phyloP scores from a whole-genome alignment of 2,329 filamentous ascomycete genomes.

The Colletotrichum sp. region DNA sequence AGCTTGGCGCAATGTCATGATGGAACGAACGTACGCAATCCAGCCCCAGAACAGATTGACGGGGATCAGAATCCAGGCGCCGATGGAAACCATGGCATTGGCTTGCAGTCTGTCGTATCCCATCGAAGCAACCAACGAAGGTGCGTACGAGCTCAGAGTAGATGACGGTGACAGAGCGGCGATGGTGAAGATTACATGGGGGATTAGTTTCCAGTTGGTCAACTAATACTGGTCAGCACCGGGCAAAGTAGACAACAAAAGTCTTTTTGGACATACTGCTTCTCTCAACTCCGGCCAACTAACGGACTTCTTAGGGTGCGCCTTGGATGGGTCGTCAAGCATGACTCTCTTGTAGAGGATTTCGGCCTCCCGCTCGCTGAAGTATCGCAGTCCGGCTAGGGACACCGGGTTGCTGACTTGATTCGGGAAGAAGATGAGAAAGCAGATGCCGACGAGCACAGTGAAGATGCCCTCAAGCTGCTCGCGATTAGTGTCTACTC shows the following conservation, averaged over 20 bases:
- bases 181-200: conserved; percentile 35
- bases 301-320: conserved; percentile 29
- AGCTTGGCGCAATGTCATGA: not conserved
- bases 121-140: conserved; percentile 35
- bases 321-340: conserved; percentile 39
- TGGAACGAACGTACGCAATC: conserved; percentile 19
- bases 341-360: conserved; percentile 37
- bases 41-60: conserved; percentile 35
- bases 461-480: conserved; percentile 42
- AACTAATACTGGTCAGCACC: conserved; percentile 26
- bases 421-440: conserved; percentile 33
- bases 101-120: conserved; percentile 37
- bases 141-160: conserved; percentile 32
- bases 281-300: conserved; percentile 34
- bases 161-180: conserved; percentile 30
- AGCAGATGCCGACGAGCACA: conserved; percentile 32
- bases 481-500: not conserved
- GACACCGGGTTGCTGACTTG: conserved; percentile 32
- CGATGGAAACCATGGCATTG: conserved; percentile 39
- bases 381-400: conserved; percentile 31
- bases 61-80: conserved; percentile 35
- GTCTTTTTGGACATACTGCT: conserved; percentile 28
- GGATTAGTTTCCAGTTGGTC: conserved; percentile 39
- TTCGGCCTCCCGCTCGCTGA: conserved; percentile 36
- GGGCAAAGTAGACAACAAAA: not conserved